phyloP scores from a whole-genome alignment of 495 filamentous ascomycete genomes.

The Annulohypoxylon stygium region DNA sequence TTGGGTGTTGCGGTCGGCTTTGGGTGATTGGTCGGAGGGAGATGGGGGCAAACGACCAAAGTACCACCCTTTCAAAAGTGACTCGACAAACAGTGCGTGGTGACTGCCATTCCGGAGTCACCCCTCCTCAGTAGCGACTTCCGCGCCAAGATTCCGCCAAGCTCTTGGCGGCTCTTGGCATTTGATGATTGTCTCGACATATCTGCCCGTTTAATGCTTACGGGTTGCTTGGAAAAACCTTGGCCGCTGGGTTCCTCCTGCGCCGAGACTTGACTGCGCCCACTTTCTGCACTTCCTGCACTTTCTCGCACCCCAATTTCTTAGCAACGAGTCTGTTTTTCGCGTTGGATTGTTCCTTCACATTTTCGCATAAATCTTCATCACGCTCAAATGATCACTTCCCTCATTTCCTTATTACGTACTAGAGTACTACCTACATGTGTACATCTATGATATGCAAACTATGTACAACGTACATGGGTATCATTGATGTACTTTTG shows the following conservation, averaged over 20 bases:
- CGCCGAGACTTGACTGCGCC: constrained; percentile 52
- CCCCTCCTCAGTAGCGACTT: constrained; percentile 48
- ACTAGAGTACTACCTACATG: constrained; percentile 27
- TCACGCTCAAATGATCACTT: constrained; percentile 32
- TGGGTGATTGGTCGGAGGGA: constrained; percentile 42
- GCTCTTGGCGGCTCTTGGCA: constrained; percentile 58
- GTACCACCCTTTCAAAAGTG: constrained; percentile 44
- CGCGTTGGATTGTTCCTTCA: constrained; percentile 25
- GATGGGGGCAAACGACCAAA: constrained; percentile 43
- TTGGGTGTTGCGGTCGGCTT: constrained; percentile 43
- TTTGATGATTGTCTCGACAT: constrained; percentile 54
- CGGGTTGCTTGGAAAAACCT: constrained; percentile 40
- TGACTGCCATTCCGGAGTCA: constrained; percentile 39
- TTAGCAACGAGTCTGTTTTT: constrained; percentile 34
- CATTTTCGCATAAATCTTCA: constrained; percentile 19
- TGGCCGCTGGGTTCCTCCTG: constrained; percentile 49
- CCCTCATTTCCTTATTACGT: constrained; percentile 40
- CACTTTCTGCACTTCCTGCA: constrained; percentile 46
- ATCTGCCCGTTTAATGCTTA: constrained; percentile 46
- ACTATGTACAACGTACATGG: too few relatives aligned
- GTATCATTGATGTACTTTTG: too few relatives aligned
- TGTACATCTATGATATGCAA: neutral
- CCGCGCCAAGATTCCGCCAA: constrained; percentile 48
- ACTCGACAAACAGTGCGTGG: constrained; percentile 21
- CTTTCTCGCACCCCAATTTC: constrained; percentile 23